phyloP scores from a whole-genome alignment of 1,139 yeast species.

The Kodamaea plutei region DNA sequence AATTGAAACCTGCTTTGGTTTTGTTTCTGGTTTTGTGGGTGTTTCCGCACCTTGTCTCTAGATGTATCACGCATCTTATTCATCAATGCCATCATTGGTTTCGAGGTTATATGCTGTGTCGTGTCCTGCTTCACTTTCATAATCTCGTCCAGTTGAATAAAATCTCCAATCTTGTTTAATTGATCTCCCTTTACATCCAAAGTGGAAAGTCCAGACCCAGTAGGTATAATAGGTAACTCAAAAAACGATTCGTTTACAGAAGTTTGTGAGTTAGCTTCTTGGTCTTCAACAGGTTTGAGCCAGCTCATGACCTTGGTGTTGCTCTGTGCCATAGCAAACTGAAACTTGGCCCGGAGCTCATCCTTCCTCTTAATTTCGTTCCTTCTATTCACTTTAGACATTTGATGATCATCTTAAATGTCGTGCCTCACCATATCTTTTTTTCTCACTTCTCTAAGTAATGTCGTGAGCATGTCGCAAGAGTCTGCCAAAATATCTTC shows the following conservation, averaged over 20 bases:
- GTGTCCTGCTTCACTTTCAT: conserved; percentile 12
- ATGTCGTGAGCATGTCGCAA: no score
- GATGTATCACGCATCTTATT: conserved; percentile 39
- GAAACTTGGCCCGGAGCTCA: conserved; percentile 46
- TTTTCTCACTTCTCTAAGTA: no score
- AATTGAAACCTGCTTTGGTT: not conserved
- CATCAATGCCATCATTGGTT: conserved; percentile 43
- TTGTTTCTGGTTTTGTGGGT: not conserved
- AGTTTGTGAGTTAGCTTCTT: conserved; percentile 5
- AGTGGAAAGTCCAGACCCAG: conserved; percentile 37
- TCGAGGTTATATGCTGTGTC: conserved; percentile 14
- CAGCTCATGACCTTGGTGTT: conserved; percentile 39
- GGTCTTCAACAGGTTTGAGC: conserved; percentile 26
- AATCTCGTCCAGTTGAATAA: conserved; percentile 17
- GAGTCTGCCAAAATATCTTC: no score
- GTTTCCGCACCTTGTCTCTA: conserved; percentile 15
- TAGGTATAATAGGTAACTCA: conserved; percentile 42
- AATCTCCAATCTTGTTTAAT: conserved; percentile 27
- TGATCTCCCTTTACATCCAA: conserved; percentile 12
- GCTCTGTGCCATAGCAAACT: conserved; percentile 37
- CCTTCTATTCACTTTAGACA: conserved; percentile 18
- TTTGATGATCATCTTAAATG: no score
- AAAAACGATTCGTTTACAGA: conserved; percentile 23
- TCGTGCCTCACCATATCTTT: no score
- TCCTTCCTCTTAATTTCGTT: conserved; percentile 47